A percentile compares a stretch with the other conserved stretches of the same genome.
Evolutionary conservation across 495 filamentous ascomycete genomes (phyloP).

Genomic region (Entonaema liquescens): DNA sequence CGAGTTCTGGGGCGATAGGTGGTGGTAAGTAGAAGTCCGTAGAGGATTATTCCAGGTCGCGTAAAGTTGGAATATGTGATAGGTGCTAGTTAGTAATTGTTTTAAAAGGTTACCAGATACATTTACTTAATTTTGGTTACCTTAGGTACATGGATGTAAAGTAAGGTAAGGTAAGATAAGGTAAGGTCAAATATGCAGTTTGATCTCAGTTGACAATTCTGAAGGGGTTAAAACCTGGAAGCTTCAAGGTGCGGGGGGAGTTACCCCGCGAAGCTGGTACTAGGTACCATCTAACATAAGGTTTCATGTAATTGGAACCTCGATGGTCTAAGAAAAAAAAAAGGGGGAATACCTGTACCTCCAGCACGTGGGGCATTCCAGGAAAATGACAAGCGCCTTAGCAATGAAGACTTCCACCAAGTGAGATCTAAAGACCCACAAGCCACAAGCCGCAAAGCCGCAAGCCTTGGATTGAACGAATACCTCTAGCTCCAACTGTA

Average conservation of each 20-base stretch:
- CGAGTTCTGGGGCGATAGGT: background rate
- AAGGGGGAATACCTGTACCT: background rate
- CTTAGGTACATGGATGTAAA: too few species aligned
- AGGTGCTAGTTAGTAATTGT: too few species aligned
- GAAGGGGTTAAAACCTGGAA: slow-evolving; percentile 9
- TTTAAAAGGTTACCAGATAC: too few species aligned
- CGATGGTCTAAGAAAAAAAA: too few species aligned
- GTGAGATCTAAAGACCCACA: too few species aligned
- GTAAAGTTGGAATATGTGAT: background rate
- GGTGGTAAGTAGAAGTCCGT: background rate
- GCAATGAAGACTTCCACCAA: too few species aligned
- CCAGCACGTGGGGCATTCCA: background rate
- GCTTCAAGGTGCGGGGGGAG: slow-evolving; percentile 18
- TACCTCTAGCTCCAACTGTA: too few species aligned
- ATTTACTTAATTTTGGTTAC: background rate
- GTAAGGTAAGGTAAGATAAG: slow-evolving; percentile 4
- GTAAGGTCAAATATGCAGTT: background rate
- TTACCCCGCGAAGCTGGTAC: slow-evolving; percentile 20
- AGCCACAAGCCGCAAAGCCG: too few species aligned
- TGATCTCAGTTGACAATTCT: background rate
- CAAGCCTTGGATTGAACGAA: too few species aligned
- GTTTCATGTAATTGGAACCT: too few species aligned
- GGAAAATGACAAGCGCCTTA: background rate
- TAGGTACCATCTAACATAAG: slow-evolving; percentile 1
- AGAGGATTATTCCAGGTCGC: background rate